A percentile compares a stretch with the other conserved stretches of the same genome.
These are phyloP conservation scores for Escallonia herrerae DNA, from an alignment of 129 eudicot genomes.

Conservation along the genomic window DNA sequence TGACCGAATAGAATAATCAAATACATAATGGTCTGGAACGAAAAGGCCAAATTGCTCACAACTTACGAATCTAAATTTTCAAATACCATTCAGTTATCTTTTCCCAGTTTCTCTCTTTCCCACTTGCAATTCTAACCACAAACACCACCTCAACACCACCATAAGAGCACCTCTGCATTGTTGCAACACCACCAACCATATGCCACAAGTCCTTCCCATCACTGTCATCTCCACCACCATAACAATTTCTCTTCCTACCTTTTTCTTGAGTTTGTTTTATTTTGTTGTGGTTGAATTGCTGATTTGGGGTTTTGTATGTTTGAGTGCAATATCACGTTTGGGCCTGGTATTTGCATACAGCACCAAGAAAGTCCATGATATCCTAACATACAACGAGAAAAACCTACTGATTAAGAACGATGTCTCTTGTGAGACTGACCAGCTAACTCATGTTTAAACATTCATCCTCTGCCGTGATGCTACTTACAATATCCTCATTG, in stretches of 20 bases:
- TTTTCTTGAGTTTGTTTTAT: neutral
- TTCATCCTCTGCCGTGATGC: conserved; percentile 93
- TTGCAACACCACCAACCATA: no score
- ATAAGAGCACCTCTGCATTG: no score
- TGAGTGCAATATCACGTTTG: conserved; percentile 81
- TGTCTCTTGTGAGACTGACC: conserved; percentile 97
- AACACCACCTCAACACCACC: no score
- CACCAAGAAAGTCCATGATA: conserved; percentile 94
- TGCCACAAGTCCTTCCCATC: no score
- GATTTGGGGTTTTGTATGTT: conserved; percentile 4
- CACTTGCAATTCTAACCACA: no score
- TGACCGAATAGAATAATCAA: no score
- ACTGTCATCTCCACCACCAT: no score
- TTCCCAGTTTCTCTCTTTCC: no score
- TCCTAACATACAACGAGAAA: conserved; percentile 76
- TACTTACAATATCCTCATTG: conserved; percentile 82
- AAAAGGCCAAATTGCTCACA: no score
- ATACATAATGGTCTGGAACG: no score
- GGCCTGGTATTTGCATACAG: conserved; percentile 94
- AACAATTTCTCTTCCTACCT: neutral
- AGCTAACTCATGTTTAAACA: conserved; percentile 84
- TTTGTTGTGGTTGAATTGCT: conserved; percentile 7
- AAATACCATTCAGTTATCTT: no score
- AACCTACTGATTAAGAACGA: conserved; percentile 93
- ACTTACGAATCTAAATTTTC: no score